These are phyloP conservation scores for Podaxis sp. DNA, from an alignment of 768 basidiomycete species.

Conservation along the genomic window DNA sequence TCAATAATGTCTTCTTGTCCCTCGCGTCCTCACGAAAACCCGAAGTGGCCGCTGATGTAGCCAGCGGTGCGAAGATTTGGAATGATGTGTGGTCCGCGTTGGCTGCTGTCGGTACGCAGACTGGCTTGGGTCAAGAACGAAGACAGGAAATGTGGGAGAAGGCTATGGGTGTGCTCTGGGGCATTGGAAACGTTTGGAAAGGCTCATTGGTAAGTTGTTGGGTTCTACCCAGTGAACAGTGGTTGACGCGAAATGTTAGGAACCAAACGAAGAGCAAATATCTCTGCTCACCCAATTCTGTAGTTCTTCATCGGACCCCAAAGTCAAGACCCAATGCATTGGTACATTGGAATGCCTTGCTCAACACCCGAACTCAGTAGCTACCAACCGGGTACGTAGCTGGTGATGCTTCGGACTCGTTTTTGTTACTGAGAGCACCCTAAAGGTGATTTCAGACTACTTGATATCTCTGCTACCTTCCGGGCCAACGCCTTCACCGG, in stretches of 20 bases:
- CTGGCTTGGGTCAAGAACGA: slow-evolving; percentile 61
- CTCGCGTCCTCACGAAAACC: slow-evolving; percentile 49
- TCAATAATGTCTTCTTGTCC: slow-evolving; percentile 87
- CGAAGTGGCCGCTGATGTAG: slow-evolving; percentile 40
- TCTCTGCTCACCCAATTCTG: slow-evolving; percentile 66
- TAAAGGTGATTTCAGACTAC: slow-evolving; percentile 61
- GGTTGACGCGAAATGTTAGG: slow-evolving; percentile 29
- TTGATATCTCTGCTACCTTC: slow-evolving; percentile 63
- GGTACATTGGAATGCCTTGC: slow-evolving; percentile 87
- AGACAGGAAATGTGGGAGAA: slow-evolving; percentile 77
- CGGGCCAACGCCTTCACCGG: slow-evolving; percentile 33
- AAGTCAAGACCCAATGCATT: slow-evolving; percentile 71
- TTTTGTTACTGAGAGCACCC: slow-evolving; percentile 1
- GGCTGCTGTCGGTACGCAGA: slow-evolving; percentile 55
- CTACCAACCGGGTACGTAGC: slow-evolving; percentile 57
- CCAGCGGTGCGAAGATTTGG: slow-evolving; percentile 59
- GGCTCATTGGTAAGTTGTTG: slow-evolving; percentile 52
- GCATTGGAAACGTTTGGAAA: slow-evolving; percentile 75
- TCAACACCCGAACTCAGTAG: slow-evolving; percentile 58
- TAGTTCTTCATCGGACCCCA: slow-evolving; percentile 49
- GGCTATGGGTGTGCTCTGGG: slow-evolving; percentile 84
- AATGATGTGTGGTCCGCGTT: slow-evolving; percentile 64
- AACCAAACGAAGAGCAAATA: slow-evolving; percentile 59
- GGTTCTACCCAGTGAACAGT: not conserved
- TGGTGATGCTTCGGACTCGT: not conserved